Base-by-base conservation (phyloP, 2,329 filamentous ascomycete genomes). In the Nannizziopsis arthrosporioides region DNA sequence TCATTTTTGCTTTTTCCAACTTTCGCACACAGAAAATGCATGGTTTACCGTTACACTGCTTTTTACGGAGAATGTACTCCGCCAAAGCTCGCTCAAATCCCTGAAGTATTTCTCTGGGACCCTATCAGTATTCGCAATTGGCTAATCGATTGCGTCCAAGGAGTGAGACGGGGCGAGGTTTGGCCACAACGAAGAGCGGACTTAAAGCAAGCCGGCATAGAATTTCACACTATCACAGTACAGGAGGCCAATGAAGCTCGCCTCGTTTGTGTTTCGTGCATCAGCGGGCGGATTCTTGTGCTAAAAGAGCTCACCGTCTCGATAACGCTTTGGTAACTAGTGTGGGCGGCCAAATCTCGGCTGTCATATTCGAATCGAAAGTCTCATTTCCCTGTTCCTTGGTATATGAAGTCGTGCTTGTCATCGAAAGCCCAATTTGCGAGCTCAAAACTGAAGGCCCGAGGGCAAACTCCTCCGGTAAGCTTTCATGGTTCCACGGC, bases 401-500 rank as follows among this genome's bases (percentile, higher is more conserved):
- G 22, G 22, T 27, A 27, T 4, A 27, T 27, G 22, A 27, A 27
- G 4, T 3, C 7, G 22, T 27, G 22, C 22, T 27, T 27, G 22
- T 27, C 22, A 27, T 27, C 7, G 22, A 27, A 7, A 27, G 22
- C 22, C 22, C 22, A 27, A 7, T 27, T 27, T 27, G 7, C 22
- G 22, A 27, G 22, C 22, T 27, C 22, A 27, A 27, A 27, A 27
- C 7, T 27, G 22, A 7, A 27, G 22, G 22, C 19, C 17, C 35
- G 42, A 36, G 35, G 36, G 22, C 14, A 35, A 5, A 18, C 12
- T 47, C 18, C 18, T 22, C 18, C 9, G 35, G 15, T 19, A 41
- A 47, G 36, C 31, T 39, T 32, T n/a, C n/a, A 45, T 30, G 43
- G 44, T 47, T 34, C 34, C 44, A 47, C 44, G 19, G 44, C 44